phyloP scores from a whole-genome alignment of 2,329 filamentous ascomycete species.

The Cercospora zeae-maydis region DNA sequence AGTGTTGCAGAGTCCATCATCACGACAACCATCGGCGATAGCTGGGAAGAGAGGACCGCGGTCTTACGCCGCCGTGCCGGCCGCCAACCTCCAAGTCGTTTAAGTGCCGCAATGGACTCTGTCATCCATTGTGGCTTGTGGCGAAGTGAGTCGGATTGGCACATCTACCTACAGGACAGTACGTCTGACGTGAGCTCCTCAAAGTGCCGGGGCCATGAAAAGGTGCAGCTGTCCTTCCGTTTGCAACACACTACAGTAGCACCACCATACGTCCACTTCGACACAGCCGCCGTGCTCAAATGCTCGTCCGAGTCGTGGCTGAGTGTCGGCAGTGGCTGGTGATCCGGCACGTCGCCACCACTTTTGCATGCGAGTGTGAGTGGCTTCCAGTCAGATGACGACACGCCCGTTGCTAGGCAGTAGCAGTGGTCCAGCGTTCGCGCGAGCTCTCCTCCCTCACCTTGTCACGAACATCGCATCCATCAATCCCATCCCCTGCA shows the following conservation, averaged over 20 bases:
- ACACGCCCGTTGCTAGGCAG: conserved; percentile 4
- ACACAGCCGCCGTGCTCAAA: too few relatives aligned
- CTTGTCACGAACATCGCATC: conserved; percentile 13
- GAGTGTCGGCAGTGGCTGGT: too few relatives aligned
- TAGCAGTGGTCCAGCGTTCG: not conserved
- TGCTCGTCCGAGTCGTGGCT: too few relatives aligned
- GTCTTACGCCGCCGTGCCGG: not conserved
- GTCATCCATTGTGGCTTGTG: not conserved
- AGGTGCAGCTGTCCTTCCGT: too few relatives aligned
- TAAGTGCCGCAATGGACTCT: not conserved
- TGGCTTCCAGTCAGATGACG: conserved; percentile 1
- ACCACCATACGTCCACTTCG: too few relatives aligned
- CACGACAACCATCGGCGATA: not conserved
- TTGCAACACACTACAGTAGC: too few relatives aligned
- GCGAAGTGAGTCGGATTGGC: not conserved
- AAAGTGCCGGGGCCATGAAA: too few relatives aligned
- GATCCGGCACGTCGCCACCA: not conserved
- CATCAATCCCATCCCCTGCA: conserved; percentile 13
- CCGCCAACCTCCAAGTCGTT: not conserved
- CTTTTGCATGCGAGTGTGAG: not conserved
- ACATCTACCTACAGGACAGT: too few relatives aligned
- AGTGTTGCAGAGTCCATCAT: too few relatives aligned
- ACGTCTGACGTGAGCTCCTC: too few relatives aligned
- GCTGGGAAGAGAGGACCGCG: not conserved
- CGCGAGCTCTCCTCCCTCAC: conserved; percentile 2